Percentiles rank a stretch among this genome's conserved stretches.
Evolutionary conservation across 306 rosid genomes (phyloP).

Genomic region (Cucurbita pepo): DNA sequence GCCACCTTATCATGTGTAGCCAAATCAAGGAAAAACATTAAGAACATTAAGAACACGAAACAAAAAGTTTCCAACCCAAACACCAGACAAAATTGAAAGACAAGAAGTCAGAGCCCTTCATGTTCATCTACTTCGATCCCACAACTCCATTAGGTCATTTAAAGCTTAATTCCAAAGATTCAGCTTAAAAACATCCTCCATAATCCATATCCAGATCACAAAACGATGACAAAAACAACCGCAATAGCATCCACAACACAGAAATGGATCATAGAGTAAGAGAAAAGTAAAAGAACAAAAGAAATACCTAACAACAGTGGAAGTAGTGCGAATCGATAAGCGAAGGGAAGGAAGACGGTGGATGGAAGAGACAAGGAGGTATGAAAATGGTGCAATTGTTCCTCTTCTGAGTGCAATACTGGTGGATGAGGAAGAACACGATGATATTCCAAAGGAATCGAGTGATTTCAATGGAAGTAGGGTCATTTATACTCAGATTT

Average conservation of each 20-base stretch:
- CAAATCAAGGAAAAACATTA: background rate
- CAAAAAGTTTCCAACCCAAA: background rate
- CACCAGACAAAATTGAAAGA: too few relatives aligned
- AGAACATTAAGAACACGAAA: background rate
- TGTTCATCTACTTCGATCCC: background rate
- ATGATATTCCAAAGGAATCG: background rate
- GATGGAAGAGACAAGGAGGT: background rate
- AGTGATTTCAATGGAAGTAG: background rate
- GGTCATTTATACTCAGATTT: background rate
- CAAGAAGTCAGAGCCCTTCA: too few relatives aligned
- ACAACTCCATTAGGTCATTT: background rate
- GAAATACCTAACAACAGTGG: slow-evolving; percentile 1
- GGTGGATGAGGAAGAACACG: slow-evolving; percentile 1
- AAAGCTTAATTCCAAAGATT: background rate
- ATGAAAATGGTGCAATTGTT: background rate
- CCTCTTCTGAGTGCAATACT: background rate
- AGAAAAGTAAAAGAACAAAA: background rate
- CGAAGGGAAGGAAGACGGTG: background rate
- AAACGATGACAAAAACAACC: background rate
- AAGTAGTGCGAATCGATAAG: background rate
- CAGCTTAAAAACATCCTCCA: background rate
- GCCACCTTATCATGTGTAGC: background rate
- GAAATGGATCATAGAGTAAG: too few relatives aligned
- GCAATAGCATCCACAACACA: background rate
- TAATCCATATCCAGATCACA: background rate